Evolutionary conservation across 2,329 filamentous ascomycete species (phyloP).

Genomic region (Orbilia blumenaviensis): DNA sequence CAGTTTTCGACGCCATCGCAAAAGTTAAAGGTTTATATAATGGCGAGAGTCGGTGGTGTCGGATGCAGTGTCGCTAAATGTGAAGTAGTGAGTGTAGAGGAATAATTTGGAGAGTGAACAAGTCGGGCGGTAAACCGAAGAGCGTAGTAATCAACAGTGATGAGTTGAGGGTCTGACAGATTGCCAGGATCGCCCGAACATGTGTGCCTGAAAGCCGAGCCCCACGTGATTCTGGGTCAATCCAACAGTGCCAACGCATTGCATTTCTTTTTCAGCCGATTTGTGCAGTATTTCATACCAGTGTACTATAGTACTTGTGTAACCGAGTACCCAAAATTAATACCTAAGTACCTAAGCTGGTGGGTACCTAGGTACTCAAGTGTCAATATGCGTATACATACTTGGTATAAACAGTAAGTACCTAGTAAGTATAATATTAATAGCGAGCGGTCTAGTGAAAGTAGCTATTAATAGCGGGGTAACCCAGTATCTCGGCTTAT

Average conservation of each 20-base stretch:
- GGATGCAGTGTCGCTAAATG: neutral
- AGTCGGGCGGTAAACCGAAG: neutral
- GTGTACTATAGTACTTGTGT: too few relatives aligned
- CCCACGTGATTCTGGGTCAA: constrained; percentile 1
- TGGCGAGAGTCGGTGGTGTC: neutral
- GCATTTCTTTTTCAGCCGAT: neutral
- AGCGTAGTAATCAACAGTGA: neutral
- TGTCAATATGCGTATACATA: too few relatives aligned
- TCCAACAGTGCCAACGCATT: constrained; percentile 10
- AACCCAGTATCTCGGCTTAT: too few relatives aligned
- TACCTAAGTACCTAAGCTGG: too few relatives aligned
- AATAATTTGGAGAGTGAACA: neutral
- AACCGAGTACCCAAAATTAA: too few relatives aligned
- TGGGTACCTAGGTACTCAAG: too few relatives aligned
- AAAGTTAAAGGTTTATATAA: neutral
- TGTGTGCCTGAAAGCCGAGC: neutral
- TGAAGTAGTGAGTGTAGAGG: neutral
- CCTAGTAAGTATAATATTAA: too few relatives aligned
- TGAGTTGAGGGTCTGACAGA: constrained; percentile 15
- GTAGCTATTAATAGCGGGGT: too few relatives aligned
- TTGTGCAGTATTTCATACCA: too few relatives aligned
- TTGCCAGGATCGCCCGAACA: constrained; percentile 10
- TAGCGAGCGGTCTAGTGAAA: too few relatives aligned
- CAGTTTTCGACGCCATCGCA: constrained; percentile 57
- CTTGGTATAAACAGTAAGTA: too few relatives aligned